Conservation (phyloP, 1,139 yeast species). For the Debaryomycetaceae sp. region DNA sequence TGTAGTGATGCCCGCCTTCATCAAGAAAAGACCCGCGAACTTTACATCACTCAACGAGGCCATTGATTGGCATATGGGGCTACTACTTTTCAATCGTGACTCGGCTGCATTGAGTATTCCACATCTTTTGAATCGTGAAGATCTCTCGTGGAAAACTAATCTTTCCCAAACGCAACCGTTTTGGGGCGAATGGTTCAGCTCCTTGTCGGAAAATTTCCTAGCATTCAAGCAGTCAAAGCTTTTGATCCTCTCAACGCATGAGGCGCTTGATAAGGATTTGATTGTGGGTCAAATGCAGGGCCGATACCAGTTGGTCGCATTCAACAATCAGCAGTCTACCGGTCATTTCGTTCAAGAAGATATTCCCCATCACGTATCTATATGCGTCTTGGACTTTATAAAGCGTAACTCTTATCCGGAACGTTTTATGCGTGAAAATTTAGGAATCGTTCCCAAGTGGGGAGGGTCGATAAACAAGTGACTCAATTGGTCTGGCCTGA, state of each 20-base stretch:
- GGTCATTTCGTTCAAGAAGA: slow-evolving; percentile 96
- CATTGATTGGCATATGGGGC: slow-evolving; percentile 69
- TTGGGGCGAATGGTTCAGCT: slow-evolving; percentile 79
- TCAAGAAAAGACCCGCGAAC: slow-evolving; percentile 47
- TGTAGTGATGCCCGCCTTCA: slow-evolving; percentile 51
- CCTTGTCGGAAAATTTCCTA: slow-evolving; percentile 56
- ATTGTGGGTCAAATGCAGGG: slow-evolving; percentile 98
- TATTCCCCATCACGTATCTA: slow-evolving; percentile 56
- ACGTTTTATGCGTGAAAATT: slow-evolving; percentile 25
- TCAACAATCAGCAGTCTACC: slow-evolving; percentile 44
- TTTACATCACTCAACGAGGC: slow-evolving; percentile 50
- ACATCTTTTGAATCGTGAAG: slow-evolving; percentile 29
- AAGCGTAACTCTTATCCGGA: slow-evolving; percentile 32
- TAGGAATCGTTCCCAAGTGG: slow-evolving; percentile 40
- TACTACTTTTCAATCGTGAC: slow-evolving; percentile 41
- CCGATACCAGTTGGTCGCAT: slow-evolving; percentile 78
- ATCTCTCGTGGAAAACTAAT: slow-evolving; percentile 52
- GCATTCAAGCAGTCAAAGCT: slow-evolving; percentile 48
- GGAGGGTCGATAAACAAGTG: slow-evolving; percentile 32
- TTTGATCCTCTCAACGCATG: slow-evolving; percentile 81
- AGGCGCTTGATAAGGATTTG: slow-evolving; percentile 69
- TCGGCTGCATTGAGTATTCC: slow-evolving; percentile 79
- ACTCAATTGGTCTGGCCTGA: too few relatives aligned
- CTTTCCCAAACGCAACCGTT: slow-evolving; percentile 46
- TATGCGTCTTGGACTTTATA: slow-evolving; percentile 39